Conservation (phyloP, 345 rosid genomes). For the Brassica carinata region DNA sequence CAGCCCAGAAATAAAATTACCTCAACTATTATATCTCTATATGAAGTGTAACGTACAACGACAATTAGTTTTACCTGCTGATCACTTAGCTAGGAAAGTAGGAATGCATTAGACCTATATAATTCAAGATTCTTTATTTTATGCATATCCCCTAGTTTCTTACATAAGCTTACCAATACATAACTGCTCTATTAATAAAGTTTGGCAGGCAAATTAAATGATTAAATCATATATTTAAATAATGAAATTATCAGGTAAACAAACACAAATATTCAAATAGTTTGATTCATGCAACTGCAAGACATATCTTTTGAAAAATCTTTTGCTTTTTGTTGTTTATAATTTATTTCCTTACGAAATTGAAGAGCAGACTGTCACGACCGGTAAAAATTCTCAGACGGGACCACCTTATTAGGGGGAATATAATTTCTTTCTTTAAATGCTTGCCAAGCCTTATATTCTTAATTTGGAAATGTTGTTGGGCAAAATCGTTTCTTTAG, state of each 20-base stretch:
- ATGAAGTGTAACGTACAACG: no score
- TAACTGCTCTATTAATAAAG: not conserved
- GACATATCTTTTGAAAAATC: not conserved
- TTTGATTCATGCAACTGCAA: not conserved
- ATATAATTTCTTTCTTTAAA: not conserved
- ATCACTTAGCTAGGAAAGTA: not conserved
- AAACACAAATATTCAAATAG: not conserved
- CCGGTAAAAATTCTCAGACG: not conserved
- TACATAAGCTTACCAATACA: not conserved
- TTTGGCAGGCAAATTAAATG: not conserved
- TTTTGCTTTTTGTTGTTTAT: not conserved
- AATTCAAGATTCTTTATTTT: not conserved
- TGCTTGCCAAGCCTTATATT: not conserved
- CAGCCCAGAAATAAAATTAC: not conserved
- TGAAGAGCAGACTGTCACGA: not conserved
- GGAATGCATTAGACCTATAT: not conserved
- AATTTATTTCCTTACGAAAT: not conserved
- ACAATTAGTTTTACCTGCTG: no score
- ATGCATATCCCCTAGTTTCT: not conserved
- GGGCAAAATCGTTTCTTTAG: not conserved
- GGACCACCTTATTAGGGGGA: not conserved
- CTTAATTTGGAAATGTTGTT: not conserved
- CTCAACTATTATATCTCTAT: no score
- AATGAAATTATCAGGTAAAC: not conserved
- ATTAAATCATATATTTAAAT: not conserved